phyloP scores from a whole-genome alignment of 768 basidiomycete species.

The Leccinum sublutescens region DNA sequence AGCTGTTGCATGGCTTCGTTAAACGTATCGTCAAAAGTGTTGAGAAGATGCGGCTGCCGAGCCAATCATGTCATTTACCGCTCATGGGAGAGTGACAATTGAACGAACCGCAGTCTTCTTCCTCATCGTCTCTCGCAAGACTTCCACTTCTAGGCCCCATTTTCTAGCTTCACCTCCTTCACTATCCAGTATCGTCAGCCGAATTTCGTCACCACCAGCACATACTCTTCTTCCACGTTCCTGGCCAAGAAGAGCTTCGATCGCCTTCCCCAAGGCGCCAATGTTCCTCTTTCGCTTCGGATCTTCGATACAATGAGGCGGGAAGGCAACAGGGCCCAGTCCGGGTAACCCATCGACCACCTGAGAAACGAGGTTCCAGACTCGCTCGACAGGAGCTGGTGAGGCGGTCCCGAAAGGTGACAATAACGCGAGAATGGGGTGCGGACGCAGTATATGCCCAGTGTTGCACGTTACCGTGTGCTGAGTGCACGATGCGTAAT shows the following conservation, averaged over 20 bases:
- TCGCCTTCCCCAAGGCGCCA: conserved; percentile 68
- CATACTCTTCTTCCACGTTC: conserved; percentile 68
- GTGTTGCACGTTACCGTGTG: conserved; percentile 61
- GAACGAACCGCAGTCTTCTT: conserved; percentile 52
- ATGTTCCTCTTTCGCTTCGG: conserved; percentile 71
- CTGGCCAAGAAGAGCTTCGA: conserved; percentile 61
- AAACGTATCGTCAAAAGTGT: conserved; percentile 69
- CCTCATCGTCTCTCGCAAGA: conserved; percentile 56
- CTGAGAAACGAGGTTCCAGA: conserved; percentile 47
- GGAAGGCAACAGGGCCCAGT: conserved; percentile 73
- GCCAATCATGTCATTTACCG: conserved; percentile 21
- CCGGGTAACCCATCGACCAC: conserved; percentile 69
- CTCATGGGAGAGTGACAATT: conserved; percentile 6
- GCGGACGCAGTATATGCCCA: conserved; percentile 64
- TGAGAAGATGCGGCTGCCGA: conserved; percentile 52
- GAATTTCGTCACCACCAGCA: conserved; percentile 42
- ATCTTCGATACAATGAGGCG: conserved; percentile 76
- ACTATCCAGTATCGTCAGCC: conserved; percentile 33
- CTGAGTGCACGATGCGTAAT: conserved; percentile 61
- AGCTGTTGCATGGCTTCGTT: conserved; percentile 78
- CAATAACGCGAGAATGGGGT: conserved; percentile 50
- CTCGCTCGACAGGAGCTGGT: conserved; percentile 38
- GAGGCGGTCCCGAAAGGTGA: conserved; percentile 40
- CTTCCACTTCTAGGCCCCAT: conserved; percentile 70
- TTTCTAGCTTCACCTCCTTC: conserved; percentile 70